Conservation (phyloP, 805 yeast species). For the Cyberlindnera misumaiensis region DNA sequence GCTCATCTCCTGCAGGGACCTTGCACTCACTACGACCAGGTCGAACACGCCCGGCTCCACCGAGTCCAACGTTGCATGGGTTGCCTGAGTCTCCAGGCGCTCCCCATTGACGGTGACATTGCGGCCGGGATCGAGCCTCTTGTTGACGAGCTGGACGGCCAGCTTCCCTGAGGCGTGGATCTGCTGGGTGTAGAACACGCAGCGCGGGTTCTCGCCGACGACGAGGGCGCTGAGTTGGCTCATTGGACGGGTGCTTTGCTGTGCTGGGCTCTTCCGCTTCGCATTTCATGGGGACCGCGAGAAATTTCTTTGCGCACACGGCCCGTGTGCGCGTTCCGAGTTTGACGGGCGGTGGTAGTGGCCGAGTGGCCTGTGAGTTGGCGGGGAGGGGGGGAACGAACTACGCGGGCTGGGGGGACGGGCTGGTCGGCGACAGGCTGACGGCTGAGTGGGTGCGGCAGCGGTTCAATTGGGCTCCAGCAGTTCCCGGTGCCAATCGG, state of each 20-base stretch:
- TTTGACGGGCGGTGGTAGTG: too few relatives aligned
- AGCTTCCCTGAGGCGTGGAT: slow-evolving; percentile 39
- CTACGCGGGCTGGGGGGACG: too few relatives aligned
- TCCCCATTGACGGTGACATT: slow-evolving; percentile 5
- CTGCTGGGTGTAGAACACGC: slow-evolving; percentile 55
- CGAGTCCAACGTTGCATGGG: slow-evolving; percentile 1
- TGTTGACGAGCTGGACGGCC: slow-evolving; percentile 35
- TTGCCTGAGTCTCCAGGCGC: slow-evolving; percentile 1
- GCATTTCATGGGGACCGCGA: too few relatives aligned
- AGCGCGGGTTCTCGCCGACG: slow-evolving; percentile 37
- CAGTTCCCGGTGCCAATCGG: too few relatives aligned
- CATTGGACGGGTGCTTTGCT: not conserved
- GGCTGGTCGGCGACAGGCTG: too few relatives aligned
- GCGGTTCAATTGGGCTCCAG: too few relatives aligned
- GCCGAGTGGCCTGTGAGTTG: too few relatives aligned
- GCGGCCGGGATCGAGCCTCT: slow-evolving; percentile 10
- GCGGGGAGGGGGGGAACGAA: too few relatives aligned
- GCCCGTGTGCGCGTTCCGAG: too few relatives aligned
- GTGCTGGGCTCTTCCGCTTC: too few relatives aligned
- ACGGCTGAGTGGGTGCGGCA: too few relatives aligned
- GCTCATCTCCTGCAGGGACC: slow-evolving; percentile 47
- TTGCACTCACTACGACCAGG: slow-evolving; percentile 39
- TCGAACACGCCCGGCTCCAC: slow-evolving; percentile 28
- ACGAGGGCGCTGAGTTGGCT: not conserved
- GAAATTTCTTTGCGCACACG: too few relatives aligned